Conservation (phyloP, 1,139 yeast species). For the Saccharomyces uvarum region DNA sequence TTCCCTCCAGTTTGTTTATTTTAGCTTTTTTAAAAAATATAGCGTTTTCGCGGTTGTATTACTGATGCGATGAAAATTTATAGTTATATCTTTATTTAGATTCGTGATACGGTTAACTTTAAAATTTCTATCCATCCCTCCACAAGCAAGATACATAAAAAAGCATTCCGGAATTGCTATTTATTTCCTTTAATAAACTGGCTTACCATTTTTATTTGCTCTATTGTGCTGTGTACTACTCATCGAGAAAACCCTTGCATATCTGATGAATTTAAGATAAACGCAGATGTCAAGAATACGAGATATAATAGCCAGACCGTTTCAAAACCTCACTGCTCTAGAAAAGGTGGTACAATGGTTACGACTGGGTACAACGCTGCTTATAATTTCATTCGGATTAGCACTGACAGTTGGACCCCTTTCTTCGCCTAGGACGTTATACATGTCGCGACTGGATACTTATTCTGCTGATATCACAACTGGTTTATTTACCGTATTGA, state of each 20-base stretch:
- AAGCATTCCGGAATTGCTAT: not conserved
- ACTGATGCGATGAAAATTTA: constrained; percentile 1
- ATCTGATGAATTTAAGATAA: constrained; percentile 11
- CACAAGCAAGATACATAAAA: not conserved
- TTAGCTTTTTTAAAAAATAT: not conserved
- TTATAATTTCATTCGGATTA: constrained; percentile 17
- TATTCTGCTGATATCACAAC: constrained; percentile 20
- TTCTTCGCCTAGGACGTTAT: constrained; percentile 16
- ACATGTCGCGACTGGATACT: constrained; percentile 22
- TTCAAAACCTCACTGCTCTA: constrained; percentile 21
- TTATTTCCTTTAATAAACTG: not conserved
- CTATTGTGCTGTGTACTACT: not conserved
- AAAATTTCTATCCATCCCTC: not conserved
- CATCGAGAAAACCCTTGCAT: constrained; percentile 2
- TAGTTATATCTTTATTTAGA: not conserved
- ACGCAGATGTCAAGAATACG: constrained; percentile 4
- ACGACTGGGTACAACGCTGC: constrained; percentile 18
- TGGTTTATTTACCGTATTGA: constrained; percentile 24
- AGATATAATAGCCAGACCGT: constrained; percentile 9
- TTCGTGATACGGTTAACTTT: not conserved
- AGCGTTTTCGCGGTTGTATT: not conserved
- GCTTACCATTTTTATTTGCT: not conserved
- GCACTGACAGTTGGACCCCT: constrained; percentile 20
- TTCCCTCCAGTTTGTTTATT: not conserved
- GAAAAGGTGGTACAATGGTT: constrained; percentile 20